A percentile compares a stretch with the other conserved stretches of the same genome.
Evolutionary conservation across 331 rosid genomes (phyloP).

Genomic region (Acacia pycnantha): DNA sequence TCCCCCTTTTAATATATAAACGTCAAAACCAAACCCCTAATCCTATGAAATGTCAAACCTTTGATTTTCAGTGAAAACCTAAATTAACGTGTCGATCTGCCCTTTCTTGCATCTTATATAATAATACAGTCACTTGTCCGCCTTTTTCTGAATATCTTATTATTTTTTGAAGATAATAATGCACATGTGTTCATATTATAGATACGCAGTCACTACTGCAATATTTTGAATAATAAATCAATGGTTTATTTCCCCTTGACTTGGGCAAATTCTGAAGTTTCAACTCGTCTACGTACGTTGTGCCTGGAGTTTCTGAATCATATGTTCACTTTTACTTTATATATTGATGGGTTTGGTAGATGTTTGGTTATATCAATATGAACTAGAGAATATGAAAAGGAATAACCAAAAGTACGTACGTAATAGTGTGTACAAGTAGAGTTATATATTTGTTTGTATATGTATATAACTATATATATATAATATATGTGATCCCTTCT

Average conservation of each 20-base stretch:
- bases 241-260: not conserved
- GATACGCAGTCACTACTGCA: not conserved
- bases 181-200: not conserved
- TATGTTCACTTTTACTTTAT: not conserved
- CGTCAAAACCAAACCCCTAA: conserved; percentile 53
- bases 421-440: not conserved
- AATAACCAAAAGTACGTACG: not conserved
- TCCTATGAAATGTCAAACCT: conserved; percentile 51
- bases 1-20: not conserved
- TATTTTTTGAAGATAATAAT: not conserved
- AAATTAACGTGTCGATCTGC: not conserved
- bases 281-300: not conserved
- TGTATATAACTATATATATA: not conserved
- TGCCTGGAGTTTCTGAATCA: not conserved
- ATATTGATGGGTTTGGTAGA: not conserved
- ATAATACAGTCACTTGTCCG: not conserved
- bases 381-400: not conserved
- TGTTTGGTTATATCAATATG: conserved; percentile 5
- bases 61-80: conserved; percentile 6
- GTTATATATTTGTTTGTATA: too few species aligned
- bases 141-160: not conserved
- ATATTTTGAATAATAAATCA: not conserved
- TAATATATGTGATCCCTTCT: not conserved
- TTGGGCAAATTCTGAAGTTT: not conserved
- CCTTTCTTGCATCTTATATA: not conserved